Conservation (phyloP, 176 grass and related monocot genomes). For the Neostapfia colusana region DNA sequence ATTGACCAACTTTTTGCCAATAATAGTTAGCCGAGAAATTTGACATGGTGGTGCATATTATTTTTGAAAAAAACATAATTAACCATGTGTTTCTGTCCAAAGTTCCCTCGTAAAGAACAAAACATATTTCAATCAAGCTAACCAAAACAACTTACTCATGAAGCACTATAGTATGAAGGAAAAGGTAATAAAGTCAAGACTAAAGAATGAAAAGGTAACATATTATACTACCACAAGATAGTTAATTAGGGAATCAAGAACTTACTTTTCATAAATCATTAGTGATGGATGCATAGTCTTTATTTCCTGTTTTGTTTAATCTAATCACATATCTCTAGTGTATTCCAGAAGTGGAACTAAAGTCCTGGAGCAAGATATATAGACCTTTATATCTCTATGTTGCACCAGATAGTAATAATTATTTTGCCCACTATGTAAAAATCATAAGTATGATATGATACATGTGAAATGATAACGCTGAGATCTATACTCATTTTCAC, state of each 20-base stretch:
- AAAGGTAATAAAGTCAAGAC: constrained; percentile 10
- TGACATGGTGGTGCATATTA: not conserved
- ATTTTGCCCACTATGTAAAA: not conserved
- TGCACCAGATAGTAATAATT: not conserved
- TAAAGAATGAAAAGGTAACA: not conserved
- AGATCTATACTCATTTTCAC: not conserved
- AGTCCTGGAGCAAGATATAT: not conserved
- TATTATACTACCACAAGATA: too few species aligned
- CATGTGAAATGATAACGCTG: not conserved
- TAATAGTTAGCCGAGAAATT: not conserved
- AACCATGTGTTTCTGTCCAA: not conserved
- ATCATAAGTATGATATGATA: not conserved
- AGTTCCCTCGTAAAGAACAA: not conserved
- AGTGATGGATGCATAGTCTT: not conserved
- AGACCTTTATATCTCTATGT: not conserved
- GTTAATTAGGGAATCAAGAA: too few species aligned
- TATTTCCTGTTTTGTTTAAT: not conserved
- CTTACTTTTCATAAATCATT: not conserved
- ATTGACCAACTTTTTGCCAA: not conserved
- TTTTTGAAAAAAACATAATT: not conserved
- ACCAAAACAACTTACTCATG: not conserved
- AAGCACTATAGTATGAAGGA: not conserved
- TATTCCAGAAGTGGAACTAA: constrained; percentile 13
- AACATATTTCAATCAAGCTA: constrained; percentile 5
- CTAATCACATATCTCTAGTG: not conserved